Evolutionary conservation across 495 filamentous ascomycete genomes (phyloP).

Genomic region (Aspergillus egyptiacus): DNA sequence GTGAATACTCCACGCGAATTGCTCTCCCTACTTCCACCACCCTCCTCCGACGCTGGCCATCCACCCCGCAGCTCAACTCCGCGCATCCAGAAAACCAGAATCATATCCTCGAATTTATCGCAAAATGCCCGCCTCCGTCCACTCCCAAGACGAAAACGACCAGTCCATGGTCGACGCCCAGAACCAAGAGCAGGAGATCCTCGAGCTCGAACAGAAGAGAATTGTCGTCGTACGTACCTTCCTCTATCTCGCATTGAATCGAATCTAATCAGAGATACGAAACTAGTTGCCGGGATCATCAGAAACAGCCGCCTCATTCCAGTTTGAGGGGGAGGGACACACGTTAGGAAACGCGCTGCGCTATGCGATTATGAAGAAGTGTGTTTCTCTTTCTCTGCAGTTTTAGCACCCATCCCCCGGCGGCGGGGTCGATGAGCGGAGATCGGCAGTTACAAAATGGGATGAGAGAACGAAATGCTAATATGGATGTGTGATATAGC

Average conservation of each 20-base stretch:
- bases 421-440: too few species aligned
- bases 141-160: constrained; percentile 39
- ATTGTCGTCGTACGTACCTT: constrained; percentile 49
- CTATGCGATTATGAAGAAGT: constrained; percentile 99
- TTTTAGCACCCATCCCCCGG: not conserved
- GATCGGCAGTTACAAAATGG: too few species aligned
- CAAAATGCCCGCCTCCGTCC: constrained; percentile 38
- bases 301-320: constrained; percentile 71
- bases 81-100: too few species aligned
- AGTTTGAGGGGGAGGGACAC: constrained; percentile 88
- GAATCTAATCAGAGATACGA: not conserved
- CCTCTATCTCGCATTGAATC: not conserved
- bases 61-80: too few species aligned
- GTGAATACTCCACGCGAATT: too few species aligned
- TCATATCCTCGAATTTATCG: too few species aligned
- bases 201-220: constrained; percentile 45
- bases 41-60: too few species aligned
- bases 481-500: constrained; percentile 35
- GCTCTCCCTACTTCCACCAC: too few species aligned
- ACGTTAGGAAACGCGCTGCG: constrained; percentile 91
- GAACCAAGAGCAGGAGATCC: constrained; percentile 37
- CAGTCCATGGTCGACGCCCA: constrained; percentile 52
- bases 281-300: constrained; percentile 64
- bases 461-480: too few species aligned
- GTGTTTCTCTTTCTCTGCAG: constrained; percentile 19